Evolutionary conservation across 768 basidiomycete genomes (phyloP), one percentile per base, ranked within the genome.

Genomic region (Kwoniella sp.): DNA sequence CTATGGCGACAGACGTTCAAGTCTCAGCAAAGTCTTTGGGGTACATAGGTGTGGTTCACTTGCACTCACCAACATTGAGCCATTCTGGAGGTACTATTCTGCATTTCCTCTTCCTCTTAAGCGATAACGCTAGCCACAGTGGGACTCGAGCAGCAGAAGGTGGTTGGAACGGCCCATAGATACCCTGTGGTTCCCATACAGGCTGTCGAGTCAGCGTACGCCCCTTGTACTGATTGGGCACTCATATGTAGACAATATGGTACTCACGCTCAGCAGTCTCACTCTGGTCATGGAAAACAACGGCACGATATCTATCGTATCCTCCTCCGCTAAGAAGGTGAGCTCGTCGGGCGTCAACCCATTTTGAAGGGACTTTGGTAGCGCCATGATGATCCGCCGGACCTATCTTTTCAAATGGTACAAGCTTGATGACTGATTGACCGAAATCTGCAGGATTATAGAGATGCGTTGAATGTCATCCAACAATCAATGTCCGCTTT

Each of bases 101-200:
- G 66, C 95, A 97, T 80, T 93, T 94, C 78, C 90, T 90, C 83
- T 97, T 96, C 74, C 88, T 78, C 81, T 99, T 99, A 54, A 98
- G 83, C 74, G 95, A 92, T 2, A 90, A 82, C 0, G 95, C 96
- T 83, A 99, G 88, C 96, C 96, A 99, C 2, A 98, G 82, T 0
- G 96, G 96, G n/a, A 98, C 86, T 68, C 85, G 85, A 37, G 88
- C 84, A 78, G 90, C 89, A 61, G 86, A 85, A 5, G 95, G 95
- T 1, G 96, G 94, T 6, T 88, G 84, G 57, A 99, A 85, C 21
- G 96, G 95, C 1, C 96, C 96, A 71, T 92, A 96, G 56, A 88
- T 88, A 57, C 92, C 93, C 92, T 96, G 79, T 21, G 9, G 54
- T 46, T 26, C 29, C 12, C 26, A 54, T 8, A n/a, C n/a, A n/a